phyloP scores from a whole-genome alignment of 1,284 basidiomycete species.

The Pholiota adiposa region DNA sequence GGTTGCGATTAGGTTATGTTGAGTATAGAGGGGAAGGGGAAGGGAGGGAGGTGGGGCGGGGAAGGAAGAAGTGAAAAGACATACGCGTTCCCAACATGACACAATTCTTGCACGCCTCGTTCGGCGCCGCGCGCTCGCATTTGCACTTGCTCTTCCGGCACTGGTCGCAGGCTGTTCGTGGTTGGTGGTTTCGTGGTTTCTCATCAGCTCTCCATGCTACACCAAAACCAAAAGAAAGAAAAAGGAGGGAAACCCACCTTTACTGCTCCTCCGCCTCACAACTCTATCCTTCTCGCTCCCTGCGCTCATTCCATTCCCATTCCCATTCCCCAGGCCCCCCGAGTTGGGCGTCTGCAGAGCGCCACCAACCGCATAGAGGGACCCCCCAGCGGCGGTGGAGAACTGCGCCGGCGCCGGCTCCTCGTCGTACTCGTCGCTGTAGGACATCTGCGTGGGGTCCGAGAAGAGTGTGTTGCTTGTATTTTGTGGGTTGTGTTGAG shows the following conservation, averaged over 20 bases:
- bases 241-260: slow-evolving; percentile 48
- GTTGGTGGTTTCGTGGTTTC: neutral
- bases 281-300: slow-evolving; percentile 43
- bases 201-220: neutral
- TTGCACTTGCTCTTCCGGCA: slow-evolving; percentile 84
- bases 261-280: slow-evolving; percentile 65
- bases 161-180: slow-evolving; percentile 68
- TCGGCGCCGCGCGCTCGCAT: slow-evolving; percentile 62
- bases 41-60: slow-evolving; percentile 5
- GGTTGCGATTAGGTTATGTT: neutral
- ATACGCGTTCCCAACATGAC: slow-evolving; percentile 69
- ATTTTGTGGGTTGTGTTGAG: neutral
- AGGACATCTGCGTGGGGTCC: neutral
- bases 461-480: neutral
- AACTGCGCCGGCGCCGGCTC: too few species aligned
- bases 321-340: neutral
- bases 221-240: slow-evolving; percentile 10
- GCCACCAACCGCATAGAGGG: too few species aligned
- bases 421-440: neutral
- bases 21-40: slow-evolving; percentile 8
- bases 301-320: neutral
- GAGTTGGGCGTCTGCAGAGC: too few species aligned
- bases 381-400: too few species aligned
- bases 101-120: slow-evolving; percentile 73
- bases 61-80: slow-evolving; percentile 30